phyloP scores from a whole-genome alignment of 208 protist genomes.

The Phytomonas francai region DNA sequence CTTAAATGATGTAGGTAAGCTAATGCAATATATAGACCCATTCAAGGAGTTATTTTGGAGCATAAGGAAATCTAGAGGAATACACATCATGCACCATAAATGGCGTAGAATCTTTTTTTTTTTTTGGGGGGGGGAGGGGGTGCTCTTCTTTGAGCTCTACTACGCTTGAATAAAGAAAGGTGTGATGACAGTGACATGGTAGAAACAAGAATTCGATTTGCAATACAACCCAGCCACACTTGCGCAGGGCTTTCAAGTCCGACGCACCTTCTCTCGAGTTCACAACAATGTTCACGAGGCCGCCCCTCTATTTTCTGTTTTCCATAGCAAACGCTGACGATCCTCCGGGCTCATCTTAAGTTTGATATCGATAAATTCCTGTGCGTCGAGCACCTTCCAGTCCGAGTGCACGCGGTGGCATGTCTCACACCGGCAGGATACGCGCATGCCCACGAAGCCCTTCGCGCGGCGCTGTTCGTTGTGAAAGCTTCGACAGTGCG shows the following conservation, averaged over 20 bases:
- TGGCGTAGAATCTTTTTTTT: background rate
- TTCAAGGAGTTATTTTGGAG: background rate
- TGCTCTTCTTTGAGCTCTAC: background rate
- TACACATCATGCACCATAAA: background rate
- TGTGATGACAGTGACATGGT: background rate
- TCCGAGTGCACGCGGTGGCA: conserved; percentile 66
- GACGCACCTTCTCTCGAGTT: conserved; percentile 7
- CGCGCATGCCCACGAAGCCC: conserved; percentile 43
- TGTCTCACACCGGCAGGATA: conserved; percentile 52
- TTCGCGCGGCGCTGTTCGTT: conserved; percentile 56
- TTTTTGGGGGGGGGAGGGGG: background rate
- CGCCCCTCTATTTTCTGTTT: background rate
- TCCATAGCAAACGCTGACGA: conserved; percentile 22
- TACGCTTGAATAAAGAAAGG: background rate
- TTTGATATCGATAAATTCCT: conserved; percentile 71
- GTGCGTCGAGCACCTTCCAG: conserved; percentile 63
- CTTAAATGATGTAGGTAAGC: background rate
- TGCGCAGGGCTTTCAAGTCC: background rate
- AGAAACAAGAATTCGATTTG: background rate
- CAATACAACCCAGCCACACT: conserved; percentile 1
- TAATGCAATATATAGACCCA: background rate
- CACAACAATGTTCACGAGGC: background rate
- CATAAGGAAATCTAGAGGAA: background rate
- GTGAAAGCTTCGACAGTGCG: conserved; percentile 74
- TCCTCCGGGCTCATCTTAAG: conserved; percentile 38